Evolutionary conservation across 371 early-diverging fungal species (phyloP).

Genomic region (Lichtheimia corymbifera): DNA sequence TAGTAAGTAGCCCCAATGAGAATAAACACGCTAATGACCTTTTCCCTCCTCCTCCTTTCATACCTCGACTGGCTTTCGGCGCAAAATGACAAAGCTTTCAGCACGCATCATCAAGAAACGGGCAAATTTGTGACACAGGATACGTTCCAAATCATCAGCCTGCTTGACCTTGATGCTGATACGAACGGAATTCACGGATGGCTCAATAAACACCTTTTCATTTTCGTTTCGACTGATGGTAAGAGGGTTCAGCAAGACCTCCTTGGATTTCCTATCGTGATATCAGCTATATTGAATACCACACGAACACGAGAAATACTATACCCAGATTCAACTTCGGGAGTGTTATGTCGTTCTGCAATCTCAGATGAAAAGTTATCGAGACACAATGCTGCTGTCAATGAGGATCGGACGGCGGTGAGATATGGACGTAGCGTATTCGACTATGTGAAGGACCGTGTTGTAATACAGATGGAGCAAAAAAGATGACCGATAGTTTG

Average conservation of each 20-base stretch:
- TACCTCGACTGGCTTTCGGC: slow-evolving; percentile 90
- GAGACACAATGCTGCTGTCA: slow-evolving; percentile 93
- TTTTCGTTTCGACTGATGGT: slow-evolving; percentile 93
- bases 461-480: too few species aligned
- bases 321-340: slow-evolving; percentile 94
- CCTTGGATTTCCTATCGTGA: slow-evolving; percentile 63
- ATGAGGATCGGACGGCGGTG: slow-evolving; percentile 89
- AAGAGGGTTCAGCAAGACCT: slow-evolving; percentile 89
- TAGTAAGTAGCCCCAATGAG: slow-evolving; percentile 17
- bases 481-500: too few species aligned
- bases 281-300: not conserved
- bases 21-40: not conserved
- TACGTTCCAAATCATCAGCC: slow-evolving; percentile 96
- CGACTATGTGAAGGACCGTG: slow-evolving; percentile 61
- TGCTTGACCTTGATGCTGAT: slow-evolving; percentile 96
- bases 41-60: slow-evolving; percentile 4
- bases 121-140: slow-evolving; percentile 94
- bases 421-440: slow-evolving; percentile 97
- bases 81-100: slow-evolving; percentile 93
- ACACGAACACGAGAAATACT: slow-evolving; percentile 1
- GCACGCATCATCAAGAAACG: slow-evolving; percentile 97
- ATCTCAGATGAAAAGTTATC: slow-evolving; percentile 97
- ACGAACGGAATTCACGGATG: slow-evolving; percentile 93
- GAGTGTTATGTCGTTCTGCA: slow-evolving; percentile 97
- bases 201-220: slow-evolving; percentile 92